Base-by-base conservation (phyloP, 1,284 basidiomycete species). In the Somion occarium region DNA sequence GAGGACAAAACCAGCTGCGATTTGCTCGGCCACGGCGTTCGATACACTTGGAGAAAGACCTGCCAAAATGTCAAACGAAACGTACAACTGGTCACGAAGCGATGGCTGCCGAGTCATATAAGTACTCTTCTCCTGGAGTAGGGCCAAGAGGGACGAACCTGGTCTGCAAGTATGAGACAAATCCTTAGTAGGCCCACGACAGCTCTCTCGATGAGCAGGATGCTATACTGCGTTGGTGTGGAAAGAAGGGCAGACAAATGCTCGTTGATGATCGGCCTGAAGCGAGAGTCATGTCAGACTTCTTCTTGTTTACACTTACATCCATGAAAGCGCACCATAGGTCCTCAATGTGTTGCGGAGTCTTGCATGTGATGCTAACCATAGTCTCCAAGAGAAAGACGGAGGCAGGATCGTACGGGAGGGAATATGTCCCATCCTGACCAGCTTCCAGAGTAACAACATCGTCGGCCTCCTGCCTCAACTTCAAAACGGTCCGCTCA, bases 381-480 rank as follows among this genome's bases (percentile, higher is more conserved):
- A 98, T 93, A 49, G 86, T 91, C 70, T 99, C 97, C 51, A 99
- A 71, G 41, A 97, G 80, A 72, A 98, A 98, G 0, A 97, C 84
- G 5, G 93, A 92, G 2, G 92, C 89, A 4, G 97, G 93, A 64
- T 98, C 95, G 63, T 99, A 99, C 9, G 92, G 83, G 19, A 97
- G 71, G 62, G 75, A 73, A 59, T 74, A 73, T 38, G 69, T 54
- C 38, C 68, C 70, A 51, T 78, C 58, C 5, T 69, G 61, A 13
- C 72, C 60, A 41, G 72, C 61, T n/a, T 65, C 67, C 51, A 64
- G 64, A 1, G 62, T 52, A 5, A 60, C 55, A 3, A 66, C 58
- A 46, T 89, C 84, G 53, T 88, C 84, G 4, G 75, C 75, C 59
- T 82, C 83, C 54, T 83, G 80, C 61, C 82, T 86, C 48, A 88